phyloP scores from a whole-genome alignment of 2,329 filamentous ascomycete genomes.

The Colletotrichum karsti region DNA sequence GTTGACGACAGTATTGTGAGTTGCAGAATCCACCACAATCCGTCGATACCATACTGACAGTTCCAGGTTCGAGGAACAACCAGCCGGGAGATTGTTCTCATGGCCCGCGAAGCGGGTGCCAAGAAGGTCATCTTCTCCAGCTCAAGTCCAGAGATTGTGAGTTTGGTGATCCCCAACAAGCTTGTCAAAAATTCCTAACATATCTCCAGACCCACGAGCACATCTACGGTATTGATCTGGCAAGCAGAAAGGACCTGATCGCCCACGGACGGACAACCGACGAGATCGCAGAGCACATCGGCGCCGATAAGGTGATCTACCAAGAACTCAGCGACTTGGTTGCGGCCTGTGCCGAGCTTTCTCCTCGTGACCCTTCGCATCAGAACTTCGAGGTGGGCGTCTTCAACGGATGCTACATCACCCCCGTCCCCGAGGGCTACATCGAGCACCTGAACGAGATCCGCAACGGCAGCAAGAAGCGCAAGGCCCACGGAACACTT shows the following conservation, averaged over 20 bases:
- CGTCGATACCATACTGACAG: neutral
- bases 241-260: constrained; percentile 49
- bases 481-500: constrained; percentile 33
- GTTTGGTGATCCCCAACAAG: constrained; percentile 66
- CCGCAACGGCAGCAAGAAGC: constrained; percentile 70
- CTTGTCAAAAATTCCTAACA: neutral
- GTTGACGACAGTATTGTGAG: constrained; percentile 82
- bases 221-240: constrained; percentile 57
- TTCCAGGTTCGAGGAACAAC: constrained; percentile 79
- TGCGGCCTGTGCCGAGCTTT: constrained; percentile 78
- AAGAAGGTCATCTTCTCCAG: constrained; percentile 84
- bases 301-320: constrained; percentile 64
- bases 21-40: neutral
- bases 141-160: constrained; percentile 83
- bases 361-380: constrained; percentile 61
- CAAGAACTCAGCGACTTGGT: constrained; percentile 78
- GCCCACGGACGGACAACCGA: constrained; percentile 48
- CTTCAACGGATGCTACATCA: constrained; percentile 89
- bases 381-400: constrained; percentile 88
- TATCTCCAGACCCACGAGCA: neutral
- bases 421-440: constrained; percentile 80
- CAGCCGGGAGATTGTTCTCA: constrained; percentile 67
- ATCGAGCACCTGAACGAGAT: constrained; percentile 81
- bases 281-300: constrained; percentile 53
- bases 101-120: constrained; percentile 87